Evolutionary conservation across 73 alveolate species (phyloP), one percentile per base, ranked within the genome.

Genomic region (Blepharisma japonicum): DNA sequence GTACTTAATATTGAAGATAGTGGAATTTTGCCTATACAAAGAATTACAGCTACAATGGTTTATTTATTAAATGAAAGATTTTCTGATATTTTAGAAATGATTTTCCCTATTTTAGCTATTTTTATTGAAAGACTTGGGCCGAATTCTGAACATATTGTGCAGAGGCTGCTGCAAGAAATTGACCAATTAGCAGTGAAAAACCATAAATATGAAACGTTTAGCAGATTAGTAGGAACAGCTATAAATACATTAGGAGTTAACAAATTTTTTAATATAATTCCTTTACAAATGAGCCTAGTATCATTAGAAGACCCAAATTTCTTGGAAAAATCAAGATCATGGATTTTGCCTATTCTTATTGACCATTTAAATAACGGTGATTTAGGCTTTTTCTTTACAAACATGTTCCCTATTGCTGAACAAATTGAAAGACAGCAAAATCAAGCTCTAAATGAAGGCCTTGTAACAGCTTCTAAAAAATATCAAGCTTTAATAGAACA

Each of bases 261-360:
- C 14, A n/a, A 61, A 48, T 61, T 61, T 61, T 61, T 61, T 61
- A 61, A 39, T 61, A 61, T 61, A 8, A 14, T 61, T n/a, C 74
- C 74, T 61, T 61, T 61, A 20, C 14, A 39, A 25, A n/a, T 39
- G 46, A n/a, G 5, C 23, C 5, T 61, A 48, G 47, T 61, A 1
- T 25, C 74, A 2, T 18, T 61, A 9, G 74, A 61, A 61, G 23
- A 39, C 23, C 50, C 39, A 39, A 61, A 61, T 61, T 61, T 18
- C 23, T 61, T 61, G 48, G 74, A 61, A 61, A n/a, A 61, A 14
- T 61, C 74, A 20, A n/a, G 74, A 39, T 61, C 74, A 20, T 61
- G 74, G 74, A 14, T 61, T 8, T 25, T 61, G 74, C 74, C 47
- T 18, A 39, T 61, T 20, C 11, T 61, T n/a, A 14, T 18, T 14